Percentiles rank a stretch among this genome's conserved stretches.
These are phyloP conservation scores for Penicillium aurantiogriseum DNA, from an alignment of 2,329 filamentous ascomycete species.

Conservation along the genomic window DNA sequence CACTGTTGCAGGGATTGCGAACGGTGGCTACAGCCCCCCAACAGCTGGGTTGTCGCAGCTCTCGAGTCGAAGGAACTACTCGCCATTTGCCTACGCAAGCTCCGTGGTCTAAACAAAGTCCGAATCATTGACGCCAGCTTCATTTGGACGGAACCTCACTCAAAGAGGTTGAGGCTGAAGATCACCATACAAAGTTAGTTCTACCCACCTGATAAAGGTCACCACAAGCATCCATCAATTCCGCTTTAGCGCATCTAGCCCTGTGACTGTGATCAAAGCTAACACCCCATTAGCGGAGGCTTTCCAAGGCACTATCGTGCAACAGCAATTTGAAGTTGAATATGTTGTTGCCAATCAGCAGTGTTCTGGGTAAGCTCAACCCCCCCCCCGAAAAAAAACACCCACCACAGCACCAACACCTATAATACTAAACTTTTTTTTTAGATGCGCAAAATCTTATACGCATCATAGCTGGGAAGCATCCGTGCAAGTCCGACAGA, in stretches of 20 bases:
- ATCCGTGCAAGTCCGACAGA: conserved; percentile 90
- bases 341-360: conserved; percentile 90
- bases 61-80: conserved; percentile 90
- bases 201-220: too few relatives aligned
- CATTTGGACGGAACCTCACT: conserved; percentile 98
- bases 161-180: conserved; percentile 86
- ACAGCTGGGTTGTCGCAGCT: conserved; percentile 78
- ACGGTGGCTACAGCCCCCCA: conserved; percentile 84
- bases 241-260: not conserved
- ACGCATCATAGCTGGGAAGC: conserved; percentile 76
- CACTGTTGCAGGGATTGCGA: conserved; percentile 95
- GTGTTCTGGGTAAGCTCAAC: conserved; percentile 62
- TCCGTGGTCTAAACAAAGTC: conserved; percentile 82
- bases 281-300: conserved; percentile 69
- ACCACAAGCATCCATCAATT: not conserved
- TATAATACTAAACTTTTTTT: too few relatives aligned
- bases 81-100: conserved; percentile 83
- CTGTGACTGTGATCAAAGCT: not conserved
- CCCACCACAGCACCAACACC: too few relatives aligned
- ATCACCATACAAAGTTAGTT: conserved; percentile 64
- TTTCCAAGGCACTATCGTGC: conserved; percentile 67
- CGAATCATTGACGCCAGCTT: conserved; percentile 94
- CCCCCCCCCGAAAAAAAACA: too few relatives aligned
- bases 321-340: conserved; percentile 93
- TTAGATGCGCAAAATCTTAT: not conserved